Conservation (phyloP, 768 basidiomycete genomes). For the Suillus occidentalis region DNA sequence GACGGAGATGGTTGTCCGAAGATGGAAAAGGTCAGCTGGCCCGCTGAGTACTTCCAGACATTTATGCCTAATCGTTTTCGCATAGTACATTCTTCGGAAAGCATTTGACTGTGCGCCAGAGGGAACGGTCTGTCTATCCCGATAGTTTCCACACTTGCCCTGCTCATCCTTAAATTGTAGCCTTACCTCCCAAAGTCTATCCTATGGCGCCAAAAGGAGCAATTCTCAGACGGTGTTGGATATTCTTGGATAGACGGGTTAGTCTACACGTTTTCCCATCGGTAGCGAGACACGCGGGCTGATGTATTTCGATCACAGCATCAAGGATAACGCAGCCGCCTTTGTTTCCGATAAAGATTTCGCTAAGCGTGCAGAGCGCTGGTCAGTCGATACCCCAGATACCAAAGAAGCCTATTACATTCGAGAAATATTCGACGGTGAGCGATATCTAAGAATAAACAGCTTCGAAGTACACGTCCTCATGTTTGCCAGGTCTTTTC, state of each 20-base stretch:
- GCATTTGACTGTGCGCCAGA: conserved; percentile 88
- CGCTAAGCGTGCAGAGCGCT: conserved; percentile 69
- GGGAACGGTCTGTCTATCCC: conserved; percentile 54
- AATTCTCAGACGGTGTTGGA: conserved; percentile 98
- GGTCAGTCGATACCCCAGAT: conserved; percentile 79
- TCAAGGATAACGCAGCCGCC: conserved; percentile 83
- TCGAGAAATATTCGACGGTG: conserved; percentile 87
- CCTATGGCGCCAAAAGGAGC: conserved; percentile 98
- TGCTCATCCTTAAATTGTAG: conserved; percentile 35
- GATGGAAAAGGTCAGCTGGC: conserved; percentile 85
- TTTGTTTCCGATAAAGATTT: conserved; percentile 83
- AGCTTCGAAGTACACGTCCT: not conserved
- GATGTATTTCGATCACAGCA: conserved; percentile 43
- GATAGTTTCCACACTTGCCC: not conserved
- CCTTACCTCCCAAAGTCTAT: conserved; percentile 93
- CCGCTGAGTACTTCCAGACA: not conserved
- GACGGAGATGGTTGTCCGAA: conserved; percentile 86
- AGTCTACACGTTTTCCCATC: conserved; percentile 17
- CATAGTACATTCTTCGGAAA: conserved; percentile 90
- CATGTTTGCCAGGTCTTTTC: conserved; percentile 60
- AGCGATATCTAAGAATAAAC: conserved; percentile 11
- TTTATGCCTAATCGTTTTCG: conserved; percentile 9
- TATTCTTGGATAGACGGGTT: conserved; percentile 99
- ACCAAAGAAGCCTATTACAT: conserved; percentile 97
- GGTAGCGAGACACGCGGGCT: conserved; percentile 1